phyloP scores from a whole-genome alignment of 352 stramenopile genomes.

The Pythium pectinolyticum region DNA sequence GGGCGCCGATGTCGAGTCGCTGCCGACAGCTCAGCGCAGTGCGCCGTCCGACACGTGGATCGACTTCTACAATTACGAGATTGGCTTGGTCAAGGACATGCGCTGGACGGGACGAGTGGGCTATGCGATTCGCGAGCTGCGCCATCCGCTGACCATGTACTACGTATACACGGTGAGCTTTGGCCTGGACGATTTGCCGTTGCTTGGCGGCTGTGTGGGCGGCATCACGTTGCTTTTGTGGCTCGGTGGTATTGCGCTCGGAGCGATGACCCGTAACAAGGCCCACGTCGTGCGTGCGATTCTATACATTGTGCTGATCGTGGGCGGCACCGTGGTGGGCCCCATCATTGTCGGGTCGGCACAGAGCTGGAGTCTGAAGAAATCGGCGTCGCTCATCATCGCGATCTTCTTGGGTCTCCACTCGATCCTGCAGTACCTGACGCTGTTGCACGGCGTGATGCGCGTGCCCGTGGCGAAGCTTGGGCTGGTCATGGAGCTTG shows the following conservation, averaged over 20 bases:
- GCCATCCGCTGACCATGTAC: constrained; percentile 81
- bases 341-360: constrained; percentile 66
- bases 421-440: constrained; percentile 71
- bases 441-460: constrained; percentile 70
- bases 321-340: constrained; percentile 51
- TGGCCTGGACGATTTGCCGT: constrained; percentile 56
- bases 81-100: constrained; percentile 62
- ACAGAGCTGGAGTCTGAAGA: constrained; percentile 60
- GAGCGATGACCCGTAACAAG: constrained; percentile 65
- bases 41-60: constrained; percentile 62
- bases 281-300: constrained; percentile 45
- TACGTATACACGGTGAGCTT: constrained; percentile 81
- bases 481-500: constrained; percentile 72
- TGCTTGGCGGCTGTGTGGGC: constrained; percentile 61
- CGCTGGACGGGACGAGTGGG: constrained; percentile 58
- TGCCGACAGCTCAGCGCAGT: constrained; percentile 40
- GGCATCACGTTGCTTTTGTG: constrained; percentile 63
- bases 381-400: constrained; percentile 68
- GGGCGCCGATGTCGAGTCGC: constrained; percentile 40
- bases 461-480: constrained; percentile 61
- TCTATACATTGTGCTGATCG: constrained; percentile 72
- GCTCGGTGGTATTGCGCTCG: constrained; percentile 54
- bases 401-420: constrained; percentile 78
- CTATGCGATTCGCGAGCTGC: constrained; percentile 76
- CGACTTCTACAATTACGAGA: constrained; percentile 81